phyloP scores from a whole-genome alignment of 2,329 filamentous ascomycete species.

The Fusarium floridanum region DNA sequence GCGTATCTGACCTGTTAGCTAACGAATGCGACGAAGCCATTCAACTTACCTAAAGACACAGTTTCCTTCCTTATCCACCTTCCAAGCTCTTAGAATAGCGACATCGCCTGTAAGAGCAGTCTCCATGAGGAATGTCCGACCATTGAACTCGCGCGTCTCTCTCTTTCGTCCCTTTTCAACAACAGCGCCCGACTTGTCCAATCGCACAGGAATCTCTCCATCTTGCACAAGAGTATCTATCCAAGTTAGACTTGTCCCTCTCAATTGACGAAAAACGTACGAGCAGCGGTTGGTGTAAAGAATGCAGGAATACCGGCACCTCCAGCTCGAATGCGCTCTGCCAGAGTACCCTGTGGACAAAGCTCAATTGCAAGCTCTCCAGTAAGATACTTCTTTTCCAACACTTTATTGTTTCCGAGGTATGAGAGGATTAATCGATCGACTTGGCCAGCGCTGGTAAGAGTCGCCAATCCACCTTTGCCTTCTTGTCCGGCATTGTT shows the following conservation, averaged over 20 bases:
- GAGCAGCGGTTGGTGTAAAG: constrained; percentile 80
- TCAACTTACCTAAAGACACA: constrained; percentile 76
- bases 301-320: constrained; percentile 85
- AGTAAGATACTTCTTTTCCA: constrained; percentile 80
- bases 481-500: constrained; percentile 83
- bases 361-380: constrained; percentile 82
- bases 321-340: constrained; percentile 78
- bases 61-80: constrained; percentile 82
- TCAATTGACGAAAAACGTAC: constrained; percentile 54
- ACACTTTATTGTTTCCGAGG: constrained; percentile 80
- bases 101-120: constrained; percentile 81
- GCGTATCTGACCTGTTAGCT: constrained; percentile 64
- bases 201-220: constrained; percentile 75
- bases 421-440: constrained; percentile 80
- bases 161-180: constrained; percentile 74
- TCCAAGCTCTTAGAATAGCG: constrained; percentile 81
- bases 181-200: constrained; percentile 70
- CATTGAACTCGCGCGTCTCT: constrained; percentile 80
- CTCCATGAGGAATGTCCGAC: constrained; percentile 82
- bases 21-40: neutral
- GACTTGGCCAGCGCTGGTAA: constrained; percentile 78
- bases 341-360: constrained; percentile 81
- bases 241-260: constrained; percentile 19
- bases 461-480: constrained; percentile 75
- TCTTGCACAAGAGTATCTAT: constrained; percentile 74